Conservation (phyloP, 441 rosid species). For the Croton setiger region DNA sequence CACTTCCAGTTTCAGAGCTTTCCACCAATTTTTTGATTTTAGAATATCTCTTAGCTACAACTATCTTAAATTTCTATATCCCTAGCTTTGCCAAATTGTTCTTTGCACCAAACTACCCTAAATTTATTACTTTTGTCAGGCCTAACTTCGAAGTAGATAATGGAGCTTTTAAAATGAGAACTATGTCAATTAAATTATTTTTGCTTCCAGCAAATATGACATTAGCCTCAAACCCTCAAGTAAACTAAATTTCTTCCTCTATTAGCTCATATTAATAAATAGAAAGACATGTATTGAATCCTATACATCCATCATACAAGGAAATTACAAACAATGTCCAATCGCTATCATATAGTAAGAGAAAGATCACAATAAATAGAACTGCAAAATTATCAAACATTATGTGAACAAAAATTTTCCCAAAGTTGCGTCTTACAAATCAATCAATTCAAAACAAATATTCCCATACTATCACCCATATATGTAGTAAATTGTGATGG, state of each 20-base stretch:
- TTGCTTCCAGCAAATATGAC: not conserved
- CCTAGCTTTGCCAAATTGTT: not conserved
- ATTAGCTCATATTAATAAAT: not conserved
- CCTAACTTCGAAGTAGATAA: no score
- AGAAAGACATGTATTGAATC: not conserved
- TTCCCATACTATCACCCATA: conserved; percentile 23
- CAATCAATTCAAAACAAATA: conserved; percentile 18
- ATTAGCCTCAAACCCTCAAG: no score
- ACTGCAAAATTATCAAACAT: conserved; percentile 18
- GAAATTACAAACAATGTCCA: not conserved
- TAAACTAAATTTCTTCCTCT: not conserved
- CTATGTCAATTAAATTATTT: not conserved
- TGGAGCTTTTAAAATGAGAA: no score
- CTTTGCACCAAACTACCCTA: not conserved
- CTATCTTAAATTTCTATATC: not conserved
- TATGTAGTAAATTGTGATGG: conserved; percentile 15
- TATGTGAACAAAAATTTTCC: conserved; percentile 22
- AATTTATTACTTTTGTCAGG: not conserved
- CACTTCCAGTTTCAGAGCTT: not conserved
- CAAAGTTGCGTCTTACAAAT: conserved; percentile 15
- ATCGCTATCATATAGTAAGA: not conserved
- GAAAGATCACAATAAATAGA: not conserved
- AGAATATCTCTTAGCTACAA: not conserved
- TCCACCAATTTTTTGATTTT: no score
- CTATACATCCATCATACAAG: no score